Conservation (phyloP, 2,329 filamentous ascomycete genomes). For the Paecilomyces variotii region DNA sequence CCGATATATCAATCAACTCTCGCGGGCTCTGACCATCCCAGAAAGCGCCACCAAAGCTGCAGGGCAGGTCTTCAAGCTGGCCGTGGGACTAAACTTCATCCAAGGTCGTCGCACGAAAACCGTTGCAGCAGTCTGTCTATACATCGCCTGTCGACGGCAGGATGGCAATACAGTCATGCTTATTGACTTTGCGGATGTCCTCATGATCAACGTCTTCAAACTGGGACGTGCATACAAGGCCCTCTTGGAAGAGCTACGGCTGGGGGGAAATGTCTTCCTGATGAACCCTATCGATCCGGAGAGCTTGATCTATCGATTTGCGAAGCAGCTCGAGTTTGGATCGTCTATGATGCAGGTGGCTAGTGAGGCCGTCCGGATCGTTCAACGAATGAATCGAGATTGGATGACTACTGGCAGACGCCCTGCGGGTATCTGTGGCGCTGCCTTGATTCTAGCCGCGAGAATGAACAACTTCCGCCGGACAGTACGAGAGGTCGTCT, state of each 20-base stretch:
- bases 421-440: conserved; percentile 88
- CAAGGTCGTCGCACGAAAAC: conserved; percentile 78
- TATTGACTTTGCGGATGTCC: conserved; percentile 86
- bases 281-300: conserved; percentile 76
- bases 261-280: conserved; percentile 53
- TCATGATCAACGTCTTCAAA: conserved; percentile 82
- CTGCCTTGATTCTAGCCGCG: conserved; percentile 86
- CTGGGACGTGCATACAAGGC: conserved; percentile 85
- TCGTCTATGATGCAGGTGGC: conserved; percentile 74
- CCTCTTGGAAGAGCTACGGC: conserved; percentile 54
- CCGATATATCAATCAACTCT: conserved; percentile 35
- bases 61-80: conserved; percentile 67
- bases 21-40: conserved; percentile 37
- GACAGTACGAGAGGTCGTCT: conserved; percentile 90
- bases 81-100: conserved; percentile 66
- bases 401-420: conserved; percentile 96
- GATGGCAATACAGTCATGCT: conserved; percentile 80
- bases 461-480: conserved; percentile 98
- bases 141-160: conserved; percentile 75
- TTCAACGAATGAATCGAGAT: conserved; percentile 88
- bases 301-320: conserved; percentile 85
- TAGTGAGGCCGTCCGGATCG: conserved; percentile 76
- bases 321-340: conserved; percentile 84
- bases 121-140: conserved; percentile 85
- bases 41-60: conserved; percentile 58